phyloP scores from a whole-genome alignment of 352 stramenopile species.

The Phytophthora gonapodyides region DNA sequence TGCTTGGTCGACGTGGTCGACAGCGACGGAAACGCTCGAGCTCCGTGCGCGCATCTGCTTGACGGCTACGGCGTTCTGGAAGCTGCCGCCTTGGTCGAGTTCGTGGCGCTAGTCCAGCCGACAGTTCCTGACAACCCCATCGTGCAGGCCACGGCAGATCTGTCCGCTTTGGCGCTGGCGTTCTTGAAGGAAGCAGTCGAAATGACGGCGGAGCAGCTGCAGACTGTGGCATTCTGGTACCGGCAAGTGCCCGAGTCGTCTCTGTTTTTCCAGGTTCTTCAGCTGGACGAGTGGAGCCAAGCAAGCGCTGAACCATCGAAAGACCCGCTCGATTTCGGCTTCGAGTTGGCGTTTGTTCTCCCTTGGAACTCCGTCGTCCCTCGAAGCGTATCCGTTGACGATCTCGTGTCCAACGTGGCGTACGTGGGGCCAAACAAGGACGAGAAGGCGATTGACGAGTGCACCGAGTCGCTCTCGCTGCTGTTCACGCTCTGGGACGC shows the following conservation, averaged over 20 bases:
- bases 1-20: slow-evolving; percentile 39
- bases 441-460: slow-evolving; percentile 29
- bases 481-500: slow-evolving; percentile 48
- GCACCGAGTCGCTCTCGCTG: slow-evolving; percentile 37
- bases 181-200: slow-evolving; percentile 44
- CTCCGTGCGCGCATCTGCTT: slow-evolving; percentile 41
- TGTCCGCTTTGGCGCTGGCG: slow-evolving; percentile 42
- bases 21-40: slow-evolving; percentile 5
- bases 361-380: slow-evolving; percentile 23
- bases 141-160: slow-evolving; percentile 33
- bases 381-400: slow-evolving; percentile 25
- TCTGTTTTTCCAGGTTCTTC: slow-evolving; percentile 50
- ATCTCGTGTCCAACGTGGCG: slow-evolving; percentile 49
- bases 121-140: slow-evolving; percentile 23
- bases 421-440: slow-evolving; percentile 2
- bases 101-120: slow-evolving; percentile 41
- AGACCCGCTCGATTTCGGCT: slow-evolving; percentile 55
- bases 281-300: slow-evolving; percentile 45
- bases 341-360: slow-evolving; percentile 48
- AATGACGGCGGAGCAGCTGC: slow-evolving; percentile 34
- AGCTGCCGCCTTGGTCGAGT: slow-evolving; percentile 27
- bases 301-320: slow-evolving; percentile 7
- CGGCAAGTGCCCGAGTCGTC: slow-evolving; percentile 39
- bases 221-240: slow-evolving; percentile 49
- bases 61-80: slow-evolving; percentile 46